phyloP scores from a whole-genome alignment of 2,329 filamentous ascomycete species.

The Teratosphaeria gauchensis region DNA sequence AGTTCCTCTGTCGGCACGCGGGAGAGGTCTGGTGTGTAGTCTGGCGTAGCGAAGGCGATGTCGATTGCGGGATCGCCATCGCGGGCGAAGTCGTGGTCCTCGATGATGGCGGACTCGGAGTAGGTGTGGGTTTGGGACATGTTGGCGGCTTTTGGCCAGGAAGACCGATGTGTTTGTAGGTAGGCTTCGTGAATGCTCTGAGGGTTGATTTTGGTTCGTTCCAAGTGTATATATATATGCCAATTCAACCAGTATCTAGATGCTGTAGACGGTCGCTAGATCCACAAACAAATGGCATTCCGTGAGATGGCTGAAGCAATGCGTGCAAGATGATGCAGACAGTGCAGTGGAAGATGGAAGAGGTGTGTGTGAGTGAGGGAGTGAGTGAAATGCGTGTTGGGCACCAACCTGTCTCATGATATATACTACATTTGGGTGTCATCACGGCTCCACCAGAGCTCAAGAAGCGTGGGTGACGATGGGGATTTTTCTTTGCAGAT shows the following conservation, averaged over 20 bases:
- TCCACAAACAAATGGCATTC: background rate
- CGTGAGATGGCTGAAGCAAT: background rate
- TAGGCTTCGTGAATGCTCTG: background rate
- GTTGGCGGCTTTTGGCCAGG: background rate
- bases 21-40: conserved; percentile 1
- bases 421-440: background rate
- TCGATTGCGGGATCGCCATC: background rate
- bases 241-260: conserved; percentile 1
- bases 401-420: background rate
- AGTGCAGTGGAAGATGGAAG: background rate
- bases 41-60: background rate
- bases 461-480: background rate
- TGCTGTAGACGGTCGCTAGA: conserved; percentile 1
- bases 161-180: background rate
- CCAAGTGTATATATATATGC: background rate
- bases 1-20: background rate
- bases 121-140: background rate
- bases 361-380: background rate
- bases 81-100: background rate
- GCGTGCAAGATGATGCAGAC: background rate
- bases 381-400: background rate
- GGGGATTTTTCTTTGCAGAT: background rate
- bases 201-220: background rate
- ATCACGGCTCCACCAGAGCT: background rate
- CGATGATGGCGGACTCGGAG: background rate